These are phyloP conservation scores for Kalanchoe fedtschenkoi DNA, from an alignment of 164 flowering plant genomes.

Conservation along the genomic window DNA sequence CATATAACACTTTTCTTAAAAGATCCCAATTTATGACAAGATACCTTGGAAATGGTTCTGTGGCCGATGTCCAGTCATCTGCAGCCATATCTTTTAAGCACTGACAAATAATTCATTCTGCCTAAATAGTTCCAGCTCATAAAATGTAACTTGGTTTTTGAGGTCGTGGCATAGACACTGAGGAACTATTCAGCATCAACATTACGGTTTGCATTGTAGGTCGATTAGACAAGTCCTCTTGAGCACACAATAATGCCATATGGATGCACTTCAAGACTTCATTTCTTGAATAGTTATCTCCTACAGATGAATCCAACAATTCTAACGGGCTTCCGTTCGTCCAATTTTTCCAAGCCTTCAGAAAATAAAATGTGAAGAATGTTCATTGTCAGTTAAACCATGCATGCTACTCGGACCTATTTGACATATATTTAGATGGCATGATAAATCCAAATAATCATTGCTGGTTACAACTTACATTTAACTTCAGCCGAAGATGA, in stretches of 20 bases:
- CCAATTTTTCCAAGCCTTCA: constrained; percentile 19
- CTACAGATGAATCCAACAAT: constrained; percentile 17
- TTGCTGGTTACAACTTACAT: neutral
- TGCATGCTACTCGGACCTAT: neutral
- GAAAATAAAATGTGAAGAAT: neutral
- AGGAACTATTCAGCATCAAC: constrained; percentile 15
- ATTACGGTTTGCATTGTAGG: constrained; percentile 30
- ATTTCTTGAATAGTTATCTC: constrained; percentile 7
- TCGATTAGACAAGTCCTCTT: constrained; percentile 14
- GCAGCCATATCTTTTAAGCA: no score
- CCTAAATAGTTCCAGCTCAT: neutral
- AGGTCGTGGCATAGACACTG: constrained; percentile 16
- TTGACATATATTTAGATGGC: neutral
- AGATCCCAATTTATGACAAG: no score
- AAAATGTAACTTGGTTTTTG: constrained; percentile 14
- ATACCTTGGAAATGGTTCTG: no score
- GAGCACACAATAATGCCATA: constrained; percentile 25
- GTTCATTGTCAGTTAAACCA: neutral
- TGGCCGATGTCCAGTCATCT: no score
- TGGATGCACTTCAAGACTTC: constrained; percentile 21
- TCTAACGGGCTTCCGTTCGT: constrained; percentile 9
- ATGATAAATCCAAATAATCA: neutral
- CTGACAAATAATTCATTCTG: no score
- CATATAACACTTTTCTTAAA: no score
- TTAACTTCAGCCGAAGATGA: neutral